Evolutionary conservation across 202 grass and related monocot genomes (phyloP).

Genomic region (Hordeum pubiflorum): DNA sequence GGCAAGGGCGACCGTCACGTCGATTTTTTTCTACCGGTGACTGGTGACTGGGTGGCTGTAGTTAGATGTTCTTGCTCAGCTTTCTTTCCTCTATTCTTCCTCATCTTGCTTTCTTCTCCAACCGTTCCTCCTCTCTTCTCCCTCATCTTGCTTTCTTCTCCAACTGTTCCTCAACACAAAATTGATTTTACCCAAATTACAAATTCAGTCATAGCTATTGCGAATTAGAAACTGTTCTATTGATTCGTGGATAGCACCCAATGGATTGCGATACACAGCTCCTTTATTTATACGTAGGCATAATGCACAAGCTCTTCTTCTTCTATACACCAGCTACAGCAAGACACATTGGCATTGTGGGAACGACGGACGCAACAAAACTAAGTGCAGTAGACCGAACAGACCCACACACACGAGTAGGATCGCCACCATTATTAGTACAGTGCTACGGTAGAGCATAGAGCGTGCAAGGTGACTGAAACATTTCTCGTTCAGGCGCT

Average conservation of each 20-base stretch:
- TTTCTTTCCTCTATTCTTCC: no score
- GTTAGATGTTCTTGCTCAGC: no score
- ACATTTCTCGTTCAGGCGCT: background rate
- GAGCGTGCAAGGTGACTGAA: background rate
- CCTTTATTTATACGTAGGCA: background rate
- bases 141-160: no score
- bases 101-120: no score
- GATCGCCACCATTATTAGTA: slow-evolving; percentile 13
- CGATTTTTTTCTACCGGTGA: no score
- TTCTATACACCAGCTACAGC: background rate
- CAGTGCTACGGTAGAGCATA: background rate
- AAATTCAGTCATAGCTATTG: no score
- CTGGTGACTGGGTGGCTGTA: no score
- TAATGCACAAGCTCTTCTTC: background rate
- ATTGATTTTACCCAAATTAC: no score
- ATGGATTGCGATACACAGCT: background rate
- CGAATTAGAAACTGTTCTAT: no score
- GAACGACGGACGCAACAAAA: background rate
- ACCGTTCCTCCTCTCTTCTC: no score
- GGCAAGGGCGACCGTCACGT: no score
- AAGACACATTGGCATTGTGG: background rate
- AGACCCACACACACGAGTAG: background rate
- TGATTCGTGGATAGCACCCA: background rate
- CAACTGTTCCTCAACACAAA: no score
- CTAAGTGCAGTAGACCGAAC: background rate